A percentile compares a stretch with the other conserved stretches of the same genome.
Conservation (phyloP, 2,329 filamentous ascomycete species). For the Drechslerella dactyloides region DNA sequence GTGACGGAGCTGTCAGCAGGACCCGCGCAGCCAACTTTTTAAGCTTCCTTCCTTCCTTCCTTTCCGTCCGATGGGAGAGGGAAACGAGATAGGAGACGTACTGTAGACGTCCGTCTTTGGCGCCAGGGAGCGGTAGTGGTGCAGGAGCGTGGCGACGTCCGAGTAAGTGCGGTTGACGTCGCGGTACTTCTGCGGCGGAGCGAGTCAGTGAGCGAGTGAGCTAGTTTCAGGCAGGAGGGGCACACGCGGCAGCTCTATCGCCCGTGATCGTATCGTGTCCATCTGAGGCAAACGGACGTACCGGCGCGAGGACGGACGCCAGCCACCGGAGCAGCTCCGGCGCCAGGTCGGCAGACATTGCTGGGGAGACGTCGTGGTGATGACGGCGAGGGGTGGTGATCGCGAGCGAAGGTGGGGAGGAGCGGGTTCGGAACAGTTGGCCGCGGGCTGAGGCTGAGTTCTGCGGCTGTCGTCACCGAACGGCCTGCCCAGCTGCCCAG, state of each 20-base stretch:
- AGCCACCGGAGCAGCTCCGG: conserved; percentile 49
- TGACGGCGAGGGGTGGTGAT: neutral
- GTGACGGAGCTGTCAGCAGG: conserved; percentile 48
- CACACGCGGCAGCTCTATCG: neutral
- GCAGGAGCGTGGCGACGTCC: conserved; percentile 82
- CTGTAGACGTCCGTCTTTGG: conserved; percentile 95
- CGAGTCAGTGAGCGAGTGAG: neutral
- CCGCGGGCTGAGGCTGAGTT: neutral
- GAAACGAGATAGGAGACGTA: conserved; percentile 61
- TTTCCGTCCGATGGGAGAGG: conserved; percentile 77
- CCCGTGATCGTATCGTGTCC: neutral
- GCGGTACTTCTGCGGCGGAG: conserved; percentile 76
- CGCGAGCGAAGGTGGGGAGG: neutral
- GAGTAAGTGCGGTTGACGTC: conserved; percentile 92
- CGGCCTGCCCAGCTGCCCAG: conserved; percentile 14
- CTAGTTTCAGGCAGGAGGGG: neutral
- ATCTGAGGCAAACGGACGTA: conserved; percentile 11
- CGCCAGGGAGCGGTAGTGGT: conserved; percentile 77
- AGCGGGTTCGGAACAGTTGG: neutral
- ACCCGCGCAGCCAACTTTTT: conserved; percentile 43
- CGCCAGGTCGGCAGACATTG: conserved; percentile 40
- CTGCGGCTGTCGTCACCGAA: conserved; percentile 21
- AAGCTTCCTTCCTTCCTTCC: conserved; percentile 61
- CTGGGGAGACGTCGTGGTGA: neutral
- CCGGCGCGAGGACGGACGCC: conserved; percentile 44